phyloP scores from a whole-genome alignment of 148 eudicot genomes.

The Rhododendron mucronatum region DNA sequence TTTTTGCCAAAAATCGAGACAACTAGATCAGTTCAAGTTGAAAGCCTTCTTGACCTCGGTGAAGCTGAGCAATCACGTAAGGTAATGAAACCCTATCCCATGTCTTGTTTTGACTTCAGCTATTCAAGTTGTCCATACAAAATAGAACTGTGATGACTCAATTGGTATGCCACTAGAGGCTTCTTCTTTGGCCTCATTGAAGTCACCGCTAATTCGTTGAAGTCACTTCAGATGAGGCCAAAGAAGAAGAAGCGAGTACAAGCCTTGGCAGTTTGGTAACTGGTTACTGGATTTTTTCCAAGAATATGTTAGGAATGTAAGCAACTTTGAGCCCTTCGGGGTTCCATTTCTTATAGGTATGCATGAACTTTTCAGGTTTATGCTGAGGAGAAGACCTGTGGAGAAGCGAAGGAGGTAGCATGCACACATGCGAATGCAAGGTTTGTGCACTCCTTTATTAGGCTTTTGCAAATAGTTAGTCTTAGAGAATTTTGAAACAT shows the following conservation, averaged over 20 bases:
- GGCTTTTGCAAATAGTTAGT: neutral
- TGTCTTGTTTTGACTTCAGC: neutral
- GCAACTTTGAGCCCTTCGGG: neutral
- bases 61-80: conserved; percentile 40
- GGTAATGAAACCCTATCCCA: conserved; percentile 23
- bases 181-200: neutral
- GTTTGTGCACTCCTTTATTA: conserved; percentile 24
- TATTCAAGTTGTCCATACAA: neutral
- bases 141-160: neutral
- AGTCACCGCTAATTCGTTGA: neutral
- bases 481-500: neutral
- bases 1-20: conserved; percentile 72
- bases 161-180: neutral
- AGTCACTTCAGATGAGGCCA: conserved; percentile 3
- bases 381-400: conserved; percentile 19
- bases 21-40: conserved; percentile 50
- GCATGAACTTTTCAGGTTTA: conserved; percentile 22
- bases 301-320: neutral
- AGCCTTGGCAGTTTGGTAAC: conserved; percentile 12
- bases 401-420: conserved; percentile 10
- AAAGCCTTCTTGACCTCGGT: conserved; percentile 57
- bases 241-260: conserved; percentile 5
- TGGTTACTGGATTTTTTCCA: neutral
- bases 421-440: conserved; percentile 25
- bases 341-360: neutral